Percentiles rank a stretch among this genome's conserved stretches.
phyloP scores from a whole-genome alignment of 176 grass and related monocot species.

The maize (Zea mays) region Zm-B73-REFERENCE-NAM-5.0 NC_050104.1:131104001-131104500 shows the following conservation, averaged over 20 bases:
- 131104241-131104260: constrained; percentile 61
- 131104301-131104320: constrained; percentile 49
- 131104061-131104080: constrained; percentile 32
- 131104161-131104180: not conserved
- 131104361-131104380: not conserved
- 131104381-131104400: not conserved
- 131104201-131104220: constrained; percentile 1
- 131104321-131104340: constrained; percentile 58
- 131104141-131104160: constrained; percentile 47
- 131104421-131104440: constrained; percentile 9
- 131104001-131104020: not conserved
- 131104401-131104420: not conserved
- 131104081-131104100: constrained; percentile 56
- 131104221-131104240: constrained; percentile 43
- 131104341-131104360: not conserved
- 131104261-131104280: constrained; percentile 55
- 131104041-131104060: not conserved
- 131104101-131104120: constrained; percentile 48
- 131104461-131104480: constrained; percentile 59
- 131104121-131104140: constrained; percentile 66
- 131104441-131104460: constrained; percentile 43
- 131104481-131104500: constrained; percentile 70
- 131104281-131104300: constrained; percentile 47
- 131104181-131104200: not conserved
- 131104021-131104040: not conserved